A percentile compares a stretch with the other conserved stretches of the same genome.
Evolutionary conservation across 352 stramenopile genomes (phyloP).

Genomic region (Pythium scleroteichum): DNA sequence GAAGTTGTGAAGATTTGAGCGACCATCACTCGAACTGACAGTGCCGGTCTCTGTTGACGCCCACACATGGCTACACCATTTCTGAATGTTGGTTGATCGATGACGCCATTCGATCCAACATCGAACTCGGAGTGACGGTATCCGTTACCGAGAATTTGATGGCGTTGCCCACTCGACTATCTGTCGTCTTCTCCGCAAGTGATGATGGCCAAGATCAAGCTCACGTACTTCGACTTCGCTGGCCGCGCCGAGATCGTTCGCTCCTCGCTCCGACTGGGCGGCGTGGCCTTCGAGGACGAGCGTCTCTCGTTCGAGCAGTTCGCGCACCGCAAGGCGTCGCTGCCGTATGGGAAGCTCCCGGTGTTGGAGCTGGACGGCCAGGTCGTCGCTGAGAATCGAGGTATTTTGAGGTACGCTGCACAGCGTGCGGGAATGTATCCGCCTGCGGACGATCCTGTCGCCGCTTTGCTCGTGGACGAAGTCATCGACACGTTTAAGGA

Average conservation of each 20-base stretch:
- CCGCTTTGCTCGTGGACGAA: slow-evolving; percentile 28
- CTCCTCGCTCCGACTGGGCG: slow-evolving; percentile 54
- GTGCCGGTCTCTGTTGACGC: slow-evolving; percentile 1
- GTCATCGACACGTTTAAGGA: slow-evolving; percentile 29
- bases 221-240: slow-evolving; percentile 49
- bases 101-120: background rate
- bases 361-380: slow-evolving; percentile 46
- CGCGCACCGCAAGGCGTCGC: slow-evolving; percentile 30
- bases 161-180: background rate
- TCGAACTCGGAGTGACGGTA: background rate
- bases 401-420: slow-evolving; percentile 62
- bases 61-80: background rate
- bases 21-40: background rate
- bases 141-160: background rate
- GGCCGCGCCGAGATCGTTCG: slow-evolving; percentile 49
- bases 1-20: too few relatives aligned
- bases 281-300: slow-evolving; percentile 61
- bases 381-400: slow-evolving; percentile 43
- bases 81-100: slow-evolving; percentile 1
- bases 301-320: slow-evolving; percentile 12
- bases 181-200: background rate
- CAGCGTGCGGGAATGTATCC: slow-evolving; percentile 53
- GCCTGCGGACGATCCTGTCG: slow-evolving; percentile 22
- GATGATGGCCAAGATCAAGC: background rate
- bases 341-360: slow-evolving; percentile 58